These are phyloP conservation scores for Trametes elegans DNA, from an alignment of 768 basidiomycete genomes.

Conservation along the genomic window DNA sequence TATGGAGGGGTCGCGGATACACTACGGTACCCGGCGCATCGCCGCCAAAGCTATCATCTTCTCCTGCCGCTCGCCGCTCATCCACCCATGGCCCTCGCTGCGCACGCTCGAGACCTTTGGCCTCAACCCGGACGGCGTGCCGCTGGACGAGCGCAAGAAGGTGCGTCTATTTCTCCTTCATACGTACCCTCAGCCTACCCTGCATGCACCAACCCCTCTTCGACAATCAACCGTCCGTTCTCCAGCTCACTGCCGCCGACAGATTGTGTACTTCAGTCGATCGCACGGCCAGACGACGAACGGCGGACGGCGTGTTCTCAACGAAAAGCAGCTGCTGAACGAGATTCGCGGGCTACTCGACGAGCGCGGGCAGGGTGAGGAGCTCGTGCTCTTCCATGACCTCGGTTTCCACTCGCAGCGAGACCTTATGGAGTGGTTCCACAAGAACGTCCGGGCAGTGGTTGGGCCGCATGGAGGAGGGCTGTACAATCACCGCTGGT, in stretches of 20 bases:
- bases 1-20: not conserved
- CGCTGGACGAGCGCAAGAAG: not conserved
- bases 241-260: not conserved
- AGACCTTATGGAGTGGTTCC: not conserved
- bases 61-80: not conserved
- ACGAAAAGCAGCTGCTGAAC: not conserved
- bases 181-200: too few relatives aligned
- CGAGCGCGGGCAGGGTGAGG: not conserved
- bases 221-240: not conserved
- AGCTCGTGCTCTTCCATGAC: conserved; percentile 1
- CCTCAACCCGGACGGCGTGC: not conserved
- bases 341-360: not conserved
- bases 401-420: not conserved
- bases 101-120: not conserved
- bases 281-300: not conserved
- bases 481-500: not conserved
- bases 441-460: not conserved
- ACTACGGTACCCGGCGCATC: not conserved
- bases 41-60: not conserved
- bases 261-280: not conserved
- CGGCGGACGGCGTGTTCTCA: not conserved
- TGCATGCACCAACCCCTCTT: too few relatives aligned
- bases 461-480: not conserved
- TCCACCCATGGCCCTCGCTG: not conserved
- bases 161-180: too few relatives aligned